Conservation (phyloP, 192 early-diverging fungal species). For the Kappamyces sp. region DNA sequence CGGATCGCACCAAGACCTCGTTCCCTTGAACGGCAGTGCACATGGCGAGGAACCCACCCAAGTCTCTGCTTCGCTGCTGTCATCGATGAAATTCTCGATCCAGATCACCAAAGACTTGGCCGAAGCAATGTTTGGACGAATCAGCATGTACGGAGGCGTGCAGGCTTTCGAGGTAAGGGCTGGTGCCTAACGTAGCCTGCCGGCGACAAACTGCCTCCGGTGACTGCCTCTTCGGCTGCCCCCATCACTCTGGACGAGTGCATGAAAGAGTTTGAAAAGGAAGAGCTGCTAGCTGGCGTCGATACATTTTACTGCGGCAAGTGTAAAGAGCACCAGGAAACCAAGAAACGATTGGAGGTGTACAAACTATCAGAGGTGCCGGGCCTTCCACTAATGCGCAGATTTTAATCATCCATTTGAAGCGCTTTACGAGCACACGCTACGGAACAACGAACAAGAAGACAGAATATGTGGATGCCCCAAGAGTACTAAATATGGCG, state of each 20-base stretch:
- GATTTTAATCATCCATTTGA: slow-evolving; percentile 74
- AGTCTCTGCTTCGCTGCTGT: not conserved
- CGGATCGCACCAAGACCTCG: not conserved
- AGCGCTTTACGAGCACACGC: slow-evolving; percentile 62
- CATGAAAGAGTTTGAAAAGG: slow-evolving; percentile 63
- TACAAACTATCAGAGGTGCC: slow-evolving; percentile 66
- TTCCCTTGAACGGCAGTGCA: not conserved
- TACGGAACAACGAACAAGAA: slow-evolving; percentile 62
- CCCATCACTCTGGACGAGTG: slow-evolving; percentile 61
- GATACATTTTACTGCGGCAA: slow-evolving; percentile 75
- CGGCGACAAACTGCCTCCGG: no score
- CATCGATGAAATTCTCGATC: no score
- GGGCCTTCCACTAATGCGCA: not conserved
- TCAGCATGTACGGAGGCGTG: no score
- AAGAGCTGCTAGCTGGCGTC: slow-evolving; percentile 67
- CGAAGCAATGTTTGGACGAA: no score
- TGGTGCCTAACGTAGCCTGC: no score
- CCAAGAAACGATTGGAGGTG: slow-evolving; percentile 74
- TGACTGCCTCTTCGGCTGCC: not conserved
- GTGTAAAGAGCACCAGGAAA: slow-evolving; percentile 69
- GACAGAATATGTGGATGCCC: slow-evolving; percentile 67
- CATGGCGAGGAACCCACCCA: not conserved
- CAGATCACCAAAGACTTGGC: no score
- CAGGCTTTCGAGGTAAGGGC: no score
- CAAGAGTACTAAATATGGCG: slow-evolving; percentile 58